Conservation (phyloP, 2,329 filamentous ascomycete species). For the Fusarium liriodendri region DNA sequence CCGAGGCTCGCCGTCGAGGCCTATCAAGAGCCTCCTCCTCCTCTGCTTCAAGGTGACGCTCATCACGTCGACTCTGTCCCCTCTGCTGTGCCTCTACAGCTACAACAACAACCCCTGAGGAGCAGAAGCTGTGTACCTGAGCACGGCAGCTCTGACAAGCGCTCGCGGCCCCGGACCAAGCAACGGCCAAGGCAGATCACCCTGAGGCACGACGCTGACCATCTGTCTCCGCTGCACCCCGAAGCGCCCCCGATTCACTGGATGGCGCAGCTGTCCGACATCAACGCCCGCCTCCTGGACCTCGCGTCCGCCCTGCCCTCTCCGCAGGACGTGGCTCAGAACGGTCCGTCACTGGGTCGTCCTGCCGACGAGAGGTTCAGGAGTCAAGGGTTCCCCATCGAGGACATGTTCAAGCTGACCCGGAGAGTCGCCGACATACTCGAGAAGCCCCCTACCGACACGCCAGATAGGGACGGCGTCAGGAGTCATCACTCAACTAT, state of each 20-base stretch:
- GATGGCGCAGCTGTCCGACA: conserved; percentile 54
- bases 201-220: conserved; percentile 40
- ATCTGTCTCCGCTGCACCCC: conserved; percentile 27
- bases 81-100: conserved; percentile 22
- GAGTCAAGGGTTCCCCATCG: conserved; percentile 51
- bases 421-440: conserved; percentile 51
- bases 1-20: conserved; percentile 23
- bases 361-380: conserved; percentile 41
- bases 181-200: conserved; percentile 49
- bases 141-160: conserved; percentile 41
- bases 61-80: conserved; percentile 5
- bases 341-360: conserved; percentile 26
- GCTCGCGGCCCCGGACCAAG: conserved; percentile 36
- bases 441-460: conserved; percentile 38
- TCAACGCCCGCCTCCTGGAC: conserved; percentile 53
- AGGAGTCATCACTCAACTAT: conserved; percentile 29
- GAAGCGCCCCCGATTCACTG: conserved; percentile 46
- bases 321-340: conserved; percentile 38
- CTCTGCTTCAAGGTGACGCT: conserved; percentile 14
- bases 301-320: conserved; percentile 50
- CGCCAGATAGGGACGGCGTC: background rate
- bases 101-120: conserved; percentile 11
- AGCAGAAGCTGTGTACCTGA: conserved; percentile 38
- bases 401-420: conserved; percentile 56
- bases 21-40: conserved; percentile 27